Evolutionary conservation across 139 green algal genomes (phyloP), one percentile per base, ranked within the genome.

Genomic region (Coccomyxa sp.): DNA sequence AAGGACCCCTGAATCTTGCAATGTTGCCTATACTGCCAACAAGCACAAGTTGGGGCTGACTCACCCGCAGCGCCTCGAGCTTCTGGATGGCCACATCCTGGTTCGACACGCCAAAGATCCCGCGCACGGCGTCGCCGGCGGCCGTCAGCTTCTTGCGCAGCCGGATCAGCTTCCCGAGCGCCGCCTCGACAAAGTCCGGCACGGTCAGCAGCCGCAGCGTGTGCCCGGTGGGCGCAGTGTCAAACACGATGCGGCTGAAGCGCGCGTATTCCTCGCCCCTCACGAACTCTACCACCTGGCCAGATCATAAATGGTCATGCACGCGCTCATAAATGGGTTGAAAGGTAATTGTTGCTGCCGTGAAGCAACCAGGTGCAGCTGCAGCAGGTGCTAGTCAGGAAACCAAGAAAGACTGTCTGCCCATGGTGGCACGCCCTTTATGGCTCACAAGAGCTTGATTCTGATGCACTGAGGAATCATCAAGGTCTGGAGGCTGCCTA

Each of bases 231-330:
- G 97, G 97, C 12, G 97, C 96, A 0, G 97, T 99, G 90, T 99
- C 97, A 86, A 99, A 99, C 59, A 99, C 85, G 87, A 99, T 98
- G 84, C 95, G 91, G 0, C 90, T 94, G 90, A 99, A 99, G 45
- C 94, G 91, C 0, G 92, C 91, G 82, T 98, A 99, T 87, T 99
- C 94, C 67, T 95, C 92, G 18, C 88, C 85, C 79, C 96, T 86
- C 32, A 96, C 95, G 89, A 99, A 98, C 85, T 99, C 91, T 66
- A 98, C 93, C 45, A 99, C 93, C 88, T 96, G 84, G 75, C 59
- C 27, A 7, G 14, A 75, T 18, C 71, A 77, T 0, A 45, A 18
- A 16, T 51, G 28, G 71, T 77, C 66, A 74, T 74, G 66, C 66
- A 74, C 4, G 66, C 23, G 66, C 66, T 9, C 66, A 74, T 27